phyloP scores from a whole-genome alignment of 1,139 yeast genomes.

The Candida sp. region DNA sequence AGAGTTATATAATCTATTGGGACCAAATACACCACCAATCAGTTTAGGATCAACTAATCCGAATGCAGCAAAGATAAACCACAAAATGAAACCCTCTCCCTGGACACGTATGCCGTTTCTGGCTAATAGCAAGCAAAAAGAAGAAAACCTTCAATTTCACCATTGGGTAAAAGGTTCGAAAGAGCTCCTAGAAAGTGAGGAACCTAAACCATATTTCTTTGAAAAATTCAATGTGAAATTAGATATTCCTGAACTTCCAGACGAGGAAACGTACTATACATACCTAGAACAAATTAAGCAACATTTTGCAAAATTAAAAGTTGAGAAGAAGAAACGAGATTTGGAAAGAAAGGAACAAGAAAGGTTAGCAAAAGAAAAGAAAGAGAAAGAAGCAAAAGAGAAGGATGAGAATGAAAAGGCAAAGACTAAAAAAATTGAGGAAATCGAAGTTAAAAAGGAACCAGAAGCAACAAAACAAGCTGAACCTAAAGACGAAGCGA shows the following conservation, averaged over 20 bases:
- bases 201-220: conserved; percentile 61
- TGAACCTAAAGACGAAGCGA: conserved; percentile 3
- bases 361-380: conserved; percentile 6
- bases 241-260: conserved; percentile 66
- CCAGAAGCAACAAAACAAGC: conserved; percentile 1
- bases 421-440: not conserved
- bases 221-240: conserved; percentile 71
- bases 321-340: conserved; percentile 16
- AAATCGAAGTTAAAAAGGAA: conserved; percentile 1
- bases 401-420: not conserved
- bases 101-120: conserved; percentile 72
- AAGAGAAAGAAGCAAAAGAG: conserved; percentile 2
- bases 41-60: conserved; percentile 44
- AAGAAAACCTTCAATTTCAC: conserved; percentile 43
- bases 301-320: conserved; percentile 16
- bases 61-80: conserved; percentile 58
- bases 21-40: conserved; percentile 91
- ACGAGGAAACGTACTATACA: conserved; percentile 58
- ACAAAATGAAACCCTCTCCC: conserved; percentile 71
- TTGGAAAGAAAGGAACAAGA: conserved; percentile 18
- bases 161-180: conserved; percentile 90
- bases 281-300: conserved; percentile 43
- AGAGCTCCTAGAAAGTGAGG: conserved; percentile 40
- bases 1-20: conserved; percentile 82
- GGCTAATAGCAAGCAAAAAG: conserved; percentile 40